phyloP scores from a whole-genome alignment of 1,284 basidiomycete genomes.

The Austroboletus sp. region DNA sequence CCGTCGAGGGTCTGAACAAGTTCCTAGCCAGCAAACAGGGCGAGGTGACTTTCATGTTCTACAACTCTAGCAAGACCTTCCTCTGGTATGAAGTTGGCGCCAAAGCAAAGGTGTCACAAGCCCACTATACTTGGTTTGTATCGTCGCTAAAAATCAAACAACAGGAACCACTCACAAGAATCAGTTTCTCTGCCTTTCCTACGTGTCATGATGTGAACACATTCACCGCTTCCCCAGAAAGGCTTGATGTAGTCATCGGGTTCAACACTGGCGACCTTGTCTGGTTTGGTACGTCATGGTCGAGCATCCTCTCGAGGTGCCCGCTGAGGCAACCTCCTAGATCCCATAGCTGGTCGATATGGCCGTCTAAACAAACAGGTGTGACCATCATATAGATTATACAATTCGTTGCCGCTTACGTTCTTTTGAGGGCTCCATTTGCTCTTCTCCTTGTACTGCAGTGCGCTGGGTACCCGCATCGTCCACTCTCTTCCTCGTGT shows the following conservation, averaged over 20 bases:
- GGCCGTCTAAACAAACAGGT: slow-evolving; percentile 88
- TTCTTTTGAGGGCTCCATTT: slow-evolving; percentile 20
- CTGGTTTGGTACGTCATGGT: slow-evolving; percentile 65
- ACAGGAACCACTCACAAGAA: slow-evolving; percentile 79
- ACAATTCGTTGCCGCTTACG: slow-evolving; percentile 19
- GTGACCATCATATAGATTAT: slow-evolving; percentile 7
- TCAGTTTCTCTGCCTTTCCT: slow-evolving; percentile 80
- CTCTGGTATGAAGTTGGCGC: slow-evolving; percentile 77
- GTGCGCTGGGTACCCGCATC: slow-evolving; percentile 88
- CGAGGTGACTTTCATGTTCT: slow-evolving; percentile 79
- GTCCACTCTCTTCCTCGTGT: slow-evolving; percentile 80
- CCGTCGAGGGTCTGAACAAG: slow-evolving; percentile 69
- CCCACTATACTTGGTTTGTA: slow-evolving; percentile 1
- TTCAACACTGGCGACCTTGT: slow-evolving; percentile 89
- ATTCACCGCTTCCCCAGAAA: slow-evolving; percentile 67
- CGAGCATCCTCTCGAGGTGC: not conserved
- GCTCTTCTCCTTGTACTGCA: slow-evolving; percentile 38
- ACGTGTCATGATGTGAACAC: slow-evolving; percentile 88
- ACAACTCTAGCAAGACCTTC: slow-evolving; percentile 73
- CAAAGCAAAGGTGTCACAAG: slow-evolving; percentile 60
- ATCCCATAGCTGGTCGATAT: slow-evolving; percentile 80
- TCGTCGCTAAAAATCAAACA: not conserved
- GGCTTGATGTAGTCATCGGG: slow-evolving; percentile 86
- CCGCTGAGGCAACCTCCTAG: slow-evolving; percentile 33
- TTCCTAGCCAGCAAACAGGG: slow-evolving; percentile 70